Evolutionary conservation across 176 grass and related monocot species (phyloP).

Genomic region (Hyparrhenia diplandra): DNA sequence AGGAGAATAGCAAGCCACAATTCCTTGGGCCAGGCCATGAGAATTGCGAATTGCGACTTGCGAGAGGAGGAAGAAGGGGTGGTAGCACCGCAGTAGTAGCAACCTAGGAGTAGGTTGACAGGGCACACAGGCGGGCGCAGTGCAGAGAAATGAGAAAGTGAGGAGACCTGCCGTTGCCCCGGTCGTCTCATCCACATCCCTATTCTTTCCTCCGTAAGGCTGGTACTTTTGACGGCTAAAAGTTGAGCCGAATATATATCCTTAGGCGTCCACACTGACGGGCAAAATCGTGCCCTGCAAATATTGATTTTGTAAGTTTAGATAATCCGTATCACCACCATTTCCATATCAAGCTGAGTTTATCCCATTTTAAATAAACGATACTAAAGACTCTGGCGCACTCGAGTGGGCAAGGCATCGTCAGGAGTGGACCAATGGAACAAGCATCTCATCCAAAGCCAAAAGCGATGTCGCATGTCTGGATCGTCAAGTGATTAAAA

Average conservation of each 20-base stretch:
- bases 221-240: background rate
- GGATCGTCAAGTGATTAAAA: background rate
- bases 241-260: background rate
- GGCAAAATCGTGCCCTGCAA: background rate
- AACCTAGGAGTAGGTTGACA: background rate
- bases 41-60: no score
- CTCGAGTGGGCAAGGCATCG: background rate
- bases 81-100: background rate
- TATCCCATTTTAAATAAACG: background rate
- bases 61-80: background rate
- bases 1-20: background rate
- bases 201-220: background rate
- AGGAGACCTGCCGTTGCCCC: background rate
- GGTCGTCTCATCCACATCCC: background rate
- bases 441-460: background rate
- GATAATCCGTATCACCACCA: background rate
- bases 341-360: no score
- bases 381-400: background rate
- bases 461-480: background rate
- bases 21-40: background rate
- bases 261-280: background rate
- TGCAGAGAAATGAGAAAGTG: background rate
- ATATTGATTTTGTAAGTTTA: no score
- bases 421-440: background rate
- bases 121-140: no score